A percentile compares a stretch with the other conserved stretches of the same genome.
Evolutionary conservation across 192 early-diverging fungal genomes (phyloP).

Genomic region (Backusella circina): DNA sequence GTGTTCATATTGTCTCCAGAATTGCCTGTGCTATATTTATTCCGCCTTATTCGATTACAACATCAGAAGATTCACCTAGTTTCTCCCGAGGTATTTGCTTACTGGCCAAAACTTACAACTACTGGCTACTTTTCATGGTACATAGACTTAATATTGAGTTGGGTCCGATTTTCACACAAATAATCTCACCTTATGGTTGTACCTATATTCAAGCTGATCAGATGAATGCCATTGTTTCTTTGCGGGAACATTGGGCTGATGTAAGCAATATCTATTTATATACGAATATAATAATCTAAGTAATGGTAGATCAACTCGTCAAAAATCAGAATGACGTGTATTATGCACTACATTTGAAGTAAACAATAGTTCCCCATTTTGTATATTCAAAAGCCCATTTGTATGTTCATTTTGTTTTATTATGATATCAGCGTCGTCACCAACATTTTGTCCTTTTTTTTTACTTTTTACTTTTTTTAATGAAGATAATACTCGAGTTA

Average conservation of each 20-base stretch:
- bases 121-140: conserved; percentile 27
- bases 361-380: no score
- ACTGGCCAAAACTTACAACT: conserved; percentile 16
- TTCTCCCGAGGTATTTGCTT: conserved; percentile 24
- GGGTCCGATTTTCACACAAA: conserved; percentile 27
- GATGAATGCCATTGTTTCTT: conserved; percentile 30
- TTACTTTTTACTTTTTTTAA: background rate
- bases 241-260: conserved; percentile 31
- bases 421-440: background rate
- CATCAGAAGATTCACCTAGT: background rate
- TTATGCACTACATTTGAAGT: no score
- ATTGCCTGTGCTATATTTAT: conserved; percentile 15
- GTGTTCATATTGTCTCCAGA: conserved; percentile 11
- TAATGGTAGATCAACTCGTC: no score
- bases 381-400: background rate
- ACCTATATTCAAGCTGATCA: conserved; percentile 32
- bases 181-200: conserved; percentile 32
- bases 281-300: no score
- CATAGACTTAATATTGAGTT: conserved; percentile 34
- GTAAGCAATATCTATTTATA: conserved; percentile 8
- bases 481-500: background rate
- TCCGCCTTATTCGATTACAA: conserved; percentile 14
- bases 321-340: no score
- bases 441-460: background rate
- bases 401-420: background rate